Base-by-base conservation (phyloP, 2,329 filamentous ascomycete species). In the Ophiocordyceps camponoti-floridani region DNA sequence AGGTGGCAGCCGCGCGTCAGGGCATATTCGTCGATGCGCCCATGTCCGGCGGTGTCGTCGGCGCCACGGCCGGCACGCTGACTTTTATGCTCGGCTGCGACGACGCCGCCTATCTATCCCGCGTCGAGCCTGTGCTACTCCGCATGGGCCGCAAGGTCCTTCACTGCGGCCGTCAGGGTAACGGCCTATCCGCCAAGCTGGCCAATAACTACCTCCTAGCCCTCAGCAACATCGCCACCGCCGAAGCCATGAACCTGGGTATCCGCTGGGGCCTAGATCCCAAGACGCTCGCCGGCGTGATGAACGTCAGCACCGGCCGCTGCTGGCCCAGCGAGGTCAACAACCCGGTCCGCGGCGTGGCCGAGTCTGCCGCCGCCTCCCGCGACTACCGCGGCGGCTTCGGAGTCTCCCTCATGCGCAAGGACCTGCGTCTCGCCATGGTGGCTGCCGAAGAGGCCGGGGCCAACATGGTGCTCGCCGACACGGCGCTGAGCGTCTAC, bases 281-380 rank as follows among this genome's bases (percentile, higher is more conserved):
- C 2, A 66, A 67, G 53, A 79, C 77, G 8, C 71, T 98, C 2
- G 83, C 85, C 0, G 78, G 80, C 44, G 78, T 98, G 62, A 85
- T 98, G 66, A 96, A 95, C 59, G 82, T 83, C 4, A 91, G 85
- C 53, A 95, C 89, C 0, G 91, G 91, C n/a, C 77, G 73, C 51
- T 96, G 88, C 70, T 98, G 91, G 91, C 87, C 89, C 1, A 91
- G 82, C 54, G 88, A 95, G 64, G 69, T 94, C 49, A 98, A 98
- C 64, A 96, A 96, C 58, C 91, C 91, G 0, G 87, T 96, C 3
- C 79, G 79, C 11, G 88, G 87, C 13, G 87, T 95, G 0, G 72
- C 89, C 19, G 77, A 81, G 48, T 75, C 72, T 1, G 75, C 85
- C 2, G 87, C 89, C 0, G 82, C 87, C 0, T 75, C 71, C 45